Percentiles rank a stretch among this genome's conserved stretches.
phyloP scores from a whole-genome alignment of 1,139 yeast species.

The Nakaseomyces kungkrabaensis region DNA sequence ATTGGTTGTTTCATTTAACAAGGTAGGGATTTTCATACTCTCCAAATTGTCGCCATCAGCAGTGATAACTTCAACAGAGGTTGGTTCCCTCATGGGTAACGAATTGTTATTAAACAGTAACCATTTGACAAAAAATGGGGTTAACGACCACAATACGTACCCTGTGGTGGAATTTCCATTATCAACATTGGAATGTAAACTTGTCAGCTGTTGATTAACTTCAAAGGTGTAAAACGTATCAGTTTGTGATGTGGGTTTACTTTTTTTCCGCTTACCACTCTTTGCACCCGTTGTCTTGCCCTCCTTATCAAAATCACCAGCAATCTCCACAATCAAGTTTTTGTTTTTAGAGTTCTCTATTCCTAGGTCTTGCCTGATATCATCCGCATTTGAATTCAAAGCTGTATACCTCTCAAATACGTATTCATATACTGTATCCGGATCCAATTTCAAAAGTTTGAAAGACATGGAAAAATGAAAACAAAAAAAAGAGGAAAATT shows the following conservation, averaged over 20 bases:
- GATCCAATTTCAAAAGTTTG: slow-evolving; percentile 10
- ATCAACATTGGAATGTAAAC: slow-evolving; percentile 21
- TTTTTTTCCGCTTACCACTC: not conserved
- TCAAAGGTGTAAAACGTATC: not conserved
- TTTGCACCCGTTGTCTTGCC: not conserved
- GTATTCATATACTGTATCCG: slow-evolving; percentile 25
- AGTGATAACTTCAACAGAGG: slow-evolving; percentile 3
- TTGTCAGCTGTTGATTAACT: slow-evolving; percentile 10
- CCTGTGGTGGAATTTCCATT: slow-evolving; percentile 31
- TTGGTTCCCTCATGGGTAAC: slow-evolving; percentile 13
- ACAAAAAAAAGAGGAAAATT: not conserved
- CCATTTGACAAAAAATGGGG: slow-evolving; percentile 27
- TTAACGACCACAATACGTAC: slow-evolving; percentile 29
- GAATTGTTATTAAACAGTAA: slow-evolving; percentile 20
- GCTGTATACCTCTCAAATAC: slow-evolving; percentile 25
- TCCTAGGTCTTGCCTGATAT: slow-evolving; percentile 28
- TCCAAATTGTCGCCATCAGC: not conserved
- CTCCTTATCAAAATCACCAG: not conserved
- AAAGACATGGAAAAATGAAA: slow-evolving; percentile 5
- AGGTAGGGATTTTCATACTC: slow-evolving; percentile 3
- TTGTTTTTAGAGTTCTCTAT: slow-evolving; percentile 12
- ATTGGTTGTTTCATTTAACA: slow-evolving; percentile 7
- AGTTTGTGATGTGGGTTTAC: not conserved
- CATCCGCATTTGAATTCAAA: slow-evolving; percentile 14
- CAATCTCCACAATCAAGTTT: not conserved